Evolutionary conservation across 75 land plant species (phyloP).

Genomic region (Cupressus sempervirens): DNA sequence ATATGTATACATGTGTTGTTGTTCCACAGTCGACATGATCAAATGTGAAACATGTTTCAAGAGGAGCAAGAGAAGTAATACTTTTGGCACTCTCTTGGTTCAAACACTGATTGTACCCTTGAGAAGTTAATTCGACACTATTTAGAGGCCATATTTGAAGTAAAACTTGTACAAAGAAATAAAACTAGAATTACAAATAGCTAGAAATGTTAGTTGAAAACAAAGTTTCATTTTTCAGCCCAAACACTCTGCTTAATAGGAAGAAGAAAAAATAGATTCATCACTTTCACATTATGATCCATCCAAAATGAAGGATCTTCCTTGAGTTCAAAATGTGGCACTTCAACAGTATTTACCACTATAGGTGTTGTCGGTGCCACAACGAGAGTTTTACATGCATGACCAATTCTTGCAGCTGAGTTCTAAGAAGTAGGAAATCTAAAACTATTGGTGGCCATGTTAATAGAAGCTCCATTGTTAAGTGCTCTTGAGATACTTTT

Average conservation of each 20-base stretch:
- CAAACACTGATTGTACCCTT: conserved; percentile 74
- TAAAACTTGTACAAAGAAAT: conserved; percentile 56
- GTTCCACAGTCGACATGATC: too few relatives aligned
- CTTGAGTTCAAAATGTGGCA: conserved; percentile 66
- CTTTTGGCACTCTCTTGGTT: conserved; percentile 82
- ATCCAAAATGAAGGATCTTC: conserved; percentile 91
- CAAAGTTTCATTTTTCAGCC: too few relatives aligned
- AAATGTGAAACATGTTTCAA: too few relatives aligned
- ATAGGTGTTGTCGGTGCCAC: too few relatives aligned
- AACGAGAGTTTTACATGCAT: too few relatives aligned
- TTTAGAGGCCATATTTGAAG: conserved; percentile 81
- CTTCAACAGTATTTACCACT: too few relatives aligned
- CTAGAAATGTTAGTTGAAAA: not conserved
- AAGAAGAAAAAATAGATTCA: not conserved
- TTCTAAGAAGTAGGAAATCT: too few relatives aligned
- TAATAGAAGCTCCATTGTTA: too few relatives aligned
- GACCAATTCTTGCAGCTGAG: too few relatives aligned
- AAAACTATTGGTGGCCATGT: too few relatives aligned
- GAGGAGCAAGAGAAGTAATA: conserved; percentile 83
- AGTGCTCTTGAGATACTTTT: too few relatives aligned
- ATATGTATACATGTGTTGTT: too few relatives aligned
- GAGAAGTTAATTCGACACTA: conserved; percentile 39
- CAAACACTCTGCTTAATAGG: not conserved
- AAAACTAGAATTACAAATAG: not conserved
- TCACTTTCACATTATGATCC: conserved; percentile 95